phyloP scores from a whole-genome alignment of 768 basidiomycete genomes.

The Hypholoma fasciculare region DNA sequence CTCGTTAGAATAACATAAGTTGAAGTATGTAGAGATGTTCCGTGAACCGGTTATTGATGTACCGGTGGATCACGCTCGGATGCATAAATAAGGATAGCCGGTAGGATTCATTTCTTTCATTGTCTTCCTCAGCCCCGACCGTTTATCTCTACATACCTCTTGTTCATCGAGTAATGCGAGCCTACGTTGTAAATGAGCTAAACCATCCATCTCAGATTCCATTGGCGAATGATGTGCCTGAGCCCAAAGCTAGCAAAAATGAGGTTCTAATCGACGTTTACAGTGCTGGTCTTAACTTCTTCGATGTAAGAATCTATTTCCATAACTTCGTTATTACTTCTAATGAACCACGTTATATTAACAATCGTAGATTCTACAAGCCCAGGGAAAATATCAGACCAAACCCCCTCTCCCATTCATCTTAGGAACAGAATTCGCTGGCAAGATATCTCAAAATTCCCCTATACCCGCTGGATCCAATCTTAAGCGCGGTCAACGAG shows the following conservation, averaged over 20 bases:
- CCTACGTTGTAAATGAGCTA: slow-evolving; percentile 71
- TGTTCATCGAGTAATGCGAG: slow-evolving; percentile 56
- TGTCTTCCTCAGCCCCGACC: background rate
- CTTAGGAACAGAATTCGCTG: slow-evolving; percentile 85
- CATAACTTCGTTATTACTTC: background rate
- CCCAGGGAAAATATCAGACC: slow-evolving; percentile 86
- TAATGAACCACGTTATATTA: background rate
- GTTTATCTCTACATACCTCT: slow-evolving; percentile 1
- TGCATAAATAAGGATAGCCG: no score
- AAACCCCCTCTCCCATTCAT: slow-evolving; percentile 86
- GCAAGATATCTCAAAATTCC: slow-evolving; percentile 65
- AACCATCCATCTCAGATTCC: slow-evolving; percentile 66
- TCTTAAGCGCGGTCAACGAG: slow-evolving; percentile 80
- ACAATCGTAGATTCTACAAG: slow-evolving; percentile 66
- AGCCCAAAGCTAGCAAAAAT: slow-evolving; percentile 48
- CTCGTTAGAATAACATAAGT: no score
- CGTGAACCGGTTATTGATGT: slow-evolving; percentile 1
- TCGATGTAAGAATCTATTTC: slow-evolving; percentile 45
- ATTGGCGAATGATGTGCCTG: slow-evolving; percentile 53
- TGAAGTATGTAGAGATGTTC: background rate
- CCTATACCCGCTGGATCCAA: slow-evolving; percentile 80
- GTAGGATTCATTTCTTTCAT: no score
- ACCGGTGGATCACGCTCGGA: background rate
- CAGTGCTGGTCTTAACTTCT: slow-evolving; percentile 77
- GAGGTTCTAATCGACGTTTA: slow-evolving; percentile 78